A percentile compares a stretch with the other conserved stretches of the same genome.
Conservation (phyloP, 805 yeast genomes). For the Candida tammaniensis region DNA sequence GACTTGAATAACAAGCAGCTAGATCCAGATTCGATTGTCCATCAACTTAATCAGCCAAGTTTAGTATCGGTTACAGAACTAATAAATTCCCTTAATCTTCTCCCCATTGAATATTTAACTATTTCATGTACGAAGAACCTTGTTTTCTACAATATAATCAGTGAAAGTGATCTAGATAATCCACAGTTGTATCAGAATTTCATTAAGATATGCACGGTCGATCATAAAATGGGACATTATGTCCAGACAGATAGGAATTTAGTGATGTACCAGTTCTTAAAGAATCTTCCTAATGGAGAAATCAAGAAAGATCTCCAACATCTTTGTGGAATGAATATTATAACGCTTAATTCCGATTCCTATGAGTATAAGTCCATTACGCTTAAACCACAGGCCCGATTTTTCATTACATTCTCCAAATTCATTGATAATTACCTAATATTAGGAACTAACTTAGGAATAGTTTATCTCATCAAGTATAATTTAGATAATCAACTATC, state of each 20-base stretch:
- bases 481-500: constrained; percentile 3
- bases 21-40: no score
- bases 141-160: constrained; percentile 12
- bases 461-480: constrained; percentile 11
- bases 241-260: constrained; percentile 8
- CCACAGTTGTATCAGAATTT: constrained; percentile 16
- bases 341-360: constrained; percentile 2
- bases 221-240: constrained; percentile 2
- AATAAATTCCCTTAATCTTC: constrained; percentile 7
- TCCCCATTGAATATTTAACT: constrained; percentile 14
- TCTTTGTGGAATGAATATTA: constrained; percentile 15
- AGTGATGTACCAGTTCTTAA: constrained; percentile 9
- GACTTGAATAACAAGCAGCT: neutral
- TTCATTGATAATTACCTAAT: constrained; percentile 13
- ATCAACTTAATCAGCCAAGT: no score
- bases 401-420: constrained; percentile 13
- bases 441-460: constrained; percentile 14
- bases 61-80: no score
- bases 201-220: constrained; percentile 4
- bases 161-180: constrained; percentile 17
- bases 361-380: constrained; percentile 8
- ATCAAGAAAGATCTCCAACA: constrained; percentile 15
- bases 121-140: constrained; percentile 10
- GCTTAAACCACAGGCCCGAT: constrained; percentile 10
- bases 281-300: constrained; percentile 13